Evolutionary conservation across 2,329 filamentous ascomycete genomes (phyloP).

Genomic region (Sclerotinia nivalis): DNA sequence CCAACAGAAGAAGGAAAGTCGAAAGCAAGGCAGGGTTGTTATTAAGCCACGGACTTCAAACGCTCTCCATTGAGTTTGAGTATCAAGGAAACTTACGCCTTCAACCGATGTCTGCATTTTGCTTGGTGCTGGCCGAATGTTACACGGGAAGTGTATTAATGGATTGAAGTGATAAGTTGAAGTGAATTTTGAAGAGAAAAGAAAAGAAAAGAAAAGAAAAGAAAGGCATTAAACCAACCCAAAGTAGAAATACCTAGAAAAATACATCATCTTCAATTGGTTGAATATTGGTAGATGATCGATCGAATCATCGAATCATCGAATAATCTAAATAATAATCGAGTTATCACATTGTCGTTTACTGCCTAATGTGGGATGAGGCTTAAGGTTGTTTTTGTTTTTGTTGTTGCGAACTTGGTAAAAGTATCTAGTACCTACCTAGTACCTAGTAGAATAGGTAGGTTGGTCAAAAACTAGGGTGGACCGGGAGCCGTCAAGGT

Average conservation of each 20-base stretch:
- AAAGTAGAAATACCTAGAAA: neutral
- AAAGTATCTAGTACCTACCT: neutral
- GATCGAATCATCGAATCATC: neutral
- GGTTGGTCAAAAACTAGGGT: neutral
- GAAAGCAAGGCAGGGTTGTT: neutral
- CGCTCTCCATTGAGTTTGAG: neutral
- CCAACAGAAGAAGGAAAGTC: neutral
- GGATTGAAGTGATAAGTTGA: neutral
- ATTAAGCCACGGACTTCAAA: slow-evolving; percentile 3
- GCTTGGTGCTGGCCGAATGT: neutral
- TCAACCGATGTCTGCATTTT: neutral
- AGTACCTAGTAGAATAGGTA: too few relatives aligned
- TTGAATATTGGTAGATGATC: too few relatives aligned
- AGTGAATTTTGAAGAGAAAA: neutral
- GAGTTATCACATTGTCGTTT: too few relatives aligned
- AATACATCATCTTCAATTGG: neutral
- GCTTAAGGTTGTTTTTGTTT: neutral
- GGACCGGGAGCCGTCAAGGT: neutral
- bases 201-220: neutral
- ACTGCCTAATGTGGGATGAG: neutral
- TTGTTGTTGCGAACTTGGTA: slow-evolving; percentile 2
- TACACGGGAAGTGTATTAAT: neutral
- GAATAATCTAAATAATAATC: neutral
- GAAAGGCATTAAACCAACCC: neutral
- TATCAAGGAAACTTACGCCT: neutral